Base-by-base conservation (phyloP, 257 asterid genomes). In the Fraxinus pennsylvanica region DNA sequence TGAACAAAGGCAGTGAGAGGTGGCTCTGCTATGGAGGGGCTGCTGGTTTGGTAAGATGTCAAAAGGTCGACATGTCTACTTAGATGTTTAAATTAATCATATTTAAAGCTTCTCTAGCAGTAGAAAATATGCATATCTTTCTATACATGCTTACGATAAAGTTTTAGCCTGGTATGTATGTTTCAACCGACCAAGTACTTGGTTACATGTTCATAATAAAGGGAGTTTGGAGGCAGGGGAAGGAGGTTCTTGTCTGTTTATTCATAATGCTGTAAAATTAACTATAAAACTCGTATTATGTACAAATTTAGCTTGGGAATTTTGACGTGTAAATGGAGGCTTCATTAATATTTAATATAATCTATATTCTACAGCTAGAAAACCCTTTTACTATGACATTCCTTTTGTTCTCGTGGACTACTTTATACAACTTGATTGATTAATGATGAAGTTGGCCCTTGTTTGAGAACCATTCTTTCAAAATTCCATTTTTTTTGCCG, bases 11-110 rank as follows among this genome's bases (percentile, higher is more conserved):
- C 69, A 87, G 97, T 76, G 96, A 90, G 80, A 91, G 81, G 75
- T 95, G 97, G 98, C 86, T 95, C 29, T 89, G 97, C 88, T 90
- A 87, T 17, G 99, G 98, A 52, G 99, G 99, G 66, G 90, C 97
- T 61, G 98, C 94, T 3, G 99, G 99, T 9, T 73, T 95, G 80
- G 67, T 95, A 70, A 92, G 98, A 13, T 90, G 93, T 79, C 97
- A 93, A 73, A 83, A 91, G 83, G 77, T 90, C 30, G 76, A 87
- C 82, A 76, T 54, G 21, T 81, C 74, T 38, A 13, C 30, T 63
- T 39, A 61, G 68, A 61, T 61, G 4, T 61, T 19, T 22, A 61
- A 33, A 21, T 22, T 61, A 63, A 25, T 27, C 6, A 8, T 63
- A 63, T 25, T 21, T 22, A 61, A 19, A 19, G 65, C 65, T 54